Evolutionary conservation across 2,329 filamentous ascomycete genomes (phyloP), one percentile per base, ranked within the genome.

Genomic region (Diplocarpon rosae): DNA sequence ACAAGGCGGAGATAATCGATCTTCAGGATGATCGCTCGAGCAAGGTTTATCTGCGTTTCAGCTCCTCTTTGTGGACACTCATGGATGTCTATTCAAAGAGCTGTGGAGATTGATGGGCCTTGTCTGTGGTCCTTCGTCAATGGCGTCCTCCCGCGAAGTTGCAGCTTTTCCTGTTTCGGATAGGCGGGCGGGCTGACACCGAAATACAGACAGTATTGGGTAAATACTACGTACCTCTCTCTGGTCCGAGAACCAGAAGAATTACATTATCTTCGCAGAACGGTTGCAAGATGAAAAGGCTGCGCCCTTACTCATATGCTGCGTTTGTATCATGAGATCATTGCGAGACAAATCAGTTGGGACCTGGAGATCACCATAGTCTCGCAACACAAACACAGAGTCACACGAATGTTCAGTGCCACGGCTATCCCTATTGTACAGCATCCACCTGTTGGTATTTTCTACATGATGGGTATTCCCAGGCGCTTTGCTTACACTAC

Each of bases 391-490:
- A 24, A 24, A 32, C 30, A 12, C 30, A 12, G 11, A 32, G 30
- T 32, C 30, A 32, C 30, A 14, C n/a, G 30, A 35, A 4, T 17
- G 15, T 35, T 35, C 10, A 9, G 5, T 15, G n/a, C 3, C 4
- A 17, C n/a, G 5, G 15, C 15, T 35, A 5, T 35, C 11, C 15
- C 9, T 35, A 14, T 35, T 35, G 6, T 17, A 15, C 33, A 14
- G 15, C n/a, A 5, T 12, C 4, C 3, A 32, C 4, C 28, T 37
- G 20, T 16, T 31, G 8, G 20, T 42, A 32, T 31, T 28, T 8
- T 39, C 24, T 39, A 34, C n/a, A n/a, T 17, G 17, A 37, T 40
- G 43, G 49, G 46, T 48, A 49, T 51, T 45, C 27, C 38, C 39
- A 43, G 46, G 42, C 46, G 42, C 50, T 46, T 17, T n/a, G 29